Evolutionary conservation across 2,329 filamentous ascomycete genomes (phyloP).

Genomic region (Pseudocercospora fijiensis): DNA sequence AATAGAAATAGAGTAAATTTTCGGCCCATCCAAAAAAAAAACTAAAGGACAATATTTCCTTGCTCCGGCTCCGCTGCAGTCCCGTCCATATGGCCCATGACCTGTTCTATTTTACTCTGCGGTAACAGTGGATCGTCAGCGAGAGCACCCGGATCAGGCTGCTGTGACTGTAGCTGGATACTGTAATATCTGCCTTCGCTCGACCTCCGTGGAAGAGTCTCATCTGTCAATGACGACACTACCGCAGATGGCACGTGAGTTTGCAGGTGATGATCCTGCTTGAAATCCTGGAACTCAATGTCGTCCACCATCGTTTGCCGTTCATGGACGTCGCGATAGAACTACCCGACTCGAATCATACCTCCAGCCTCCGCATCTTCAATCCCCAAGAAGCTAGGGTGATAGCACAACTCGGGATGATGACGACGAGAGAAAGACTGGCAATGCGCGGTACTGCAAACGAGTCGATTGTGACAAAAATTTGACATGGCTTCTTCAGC

Average conservation of each 20-base stretch:
- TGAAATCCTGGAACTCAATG: not conserved
- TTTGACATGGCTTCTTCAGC: not conserved
- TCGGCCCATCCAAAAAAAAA: not conserved
- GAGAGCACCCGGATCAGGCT: not conserved
- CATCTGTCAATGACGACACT: not conserved
- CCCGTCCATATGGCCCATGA: not conserved
- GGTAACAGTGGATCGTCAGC: not conserved
- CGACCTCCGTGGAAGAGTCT: not conserved
- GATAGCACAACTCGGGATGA: constrained; percentile 6
- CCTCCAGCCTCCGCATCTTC: not conserved
- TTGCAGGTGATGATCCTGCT: not conserved
- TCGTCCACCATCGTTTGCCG: not conserved
- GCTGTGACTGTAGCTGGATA: not conserved
- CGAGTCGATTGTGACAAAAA: constrained; percentile 1
- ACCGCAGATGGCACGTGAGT: not conserved
- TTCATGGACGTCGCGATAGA: not conserved
- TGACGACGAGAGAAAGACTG: constrained; percentile 9
- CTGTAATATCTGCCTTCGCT: not conserved
- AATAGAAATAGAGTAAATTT: constrained; percentile 5
- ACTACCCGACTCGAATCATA: not conserved
- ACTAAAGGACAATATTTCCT: not conserved
- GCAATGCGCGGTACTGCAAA: constrained; percentile 2
- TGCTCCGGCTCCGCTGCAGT: no score
- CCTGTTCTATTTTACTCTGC: not conserved
- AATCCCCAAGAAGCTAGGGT: constrained; percentile 9